Evolutionary conservation across 495 filamentous ascomycete species (phyloP), one percentile per base, ranked within the genome.

Genomic region (Xeromyces bisporus): DNA sequence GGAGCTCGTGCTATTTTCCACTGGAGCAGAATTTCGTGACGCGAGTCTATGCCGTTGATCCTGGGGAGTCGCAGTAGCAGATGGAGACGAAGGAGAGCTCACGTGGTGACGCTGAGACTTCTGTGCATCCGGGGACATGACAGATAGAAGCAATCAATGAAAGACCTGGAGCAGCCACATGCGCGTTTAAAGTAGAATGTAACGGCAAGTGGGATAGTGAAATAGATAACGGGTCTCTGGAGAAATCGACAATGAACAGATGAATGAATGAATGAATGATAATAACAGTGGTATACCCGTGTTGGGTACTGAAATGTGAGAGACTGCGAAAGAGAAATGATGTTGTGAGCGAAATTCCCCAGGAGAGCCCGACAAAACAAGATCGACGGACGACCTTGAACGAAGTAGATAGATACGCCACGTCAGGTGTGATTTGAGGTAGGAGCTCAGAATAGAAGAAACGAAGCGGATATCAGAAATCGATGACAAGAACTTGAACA

Each of bases 111-210:
- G 38, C 40, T 38, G 41, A 14, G 37, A 40, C 34, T 43, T 46
- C 20, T 35, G 42, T 30, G 40, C 38, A 35, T 46, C 46, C 29
- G 38, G 32, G 46, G 46, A 39, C 42, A 50, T 50, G 38, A 29
- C 46, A 40, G 36, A 32, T 34, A 9, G 5, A 21, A 21, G 20
- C 9, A 21, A 21, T 21, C 9, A 21, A 21, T 9, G 20, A 9
- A 9, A 5, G 20, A 5, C 20, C 20, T 21, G 4, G 20, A 9
- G 9, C 20, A 9, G 20, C 20, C 5, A 9, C 20, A 21, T 21
- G 9, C 9, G 20, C 14, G 14, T 7, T 28, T 14, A 28, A 7
- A 28, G 14, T 4, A 14, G 26, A 15, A 7, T 26, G 25, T n/a
- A 26, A 28, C 6, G 14, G 26, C 13, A 7, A 15, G 8, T 7